A percentile compares a stretch with the other conserved stretches of the same genome.
Conservation (phyloP, 371 early-diverging fungal genomes). For the Batrachochytrium dendrobatidis region DNA sequence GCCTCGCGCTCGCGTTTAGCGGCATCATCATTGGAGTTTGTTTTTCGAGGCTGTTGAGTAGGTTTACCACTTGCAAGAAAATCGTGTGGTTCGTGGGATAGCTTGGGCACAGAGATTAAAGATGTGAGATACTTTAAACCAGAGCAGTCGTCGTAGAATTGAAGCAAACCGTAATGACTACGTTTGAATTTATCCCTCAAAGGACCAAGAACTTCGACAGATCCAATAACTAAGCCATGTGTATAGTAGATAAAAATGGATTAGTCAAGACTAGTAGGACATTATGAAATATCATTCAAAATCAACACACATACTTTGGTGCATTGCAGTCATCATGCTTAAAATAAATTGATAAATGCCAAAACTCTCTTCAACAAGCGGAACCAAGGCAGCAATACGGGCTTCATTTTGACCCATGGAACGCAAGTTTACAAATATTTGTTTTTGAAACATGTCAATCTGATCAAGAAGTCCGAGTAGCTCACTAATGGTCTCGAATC, state of each 20-base stretch:
- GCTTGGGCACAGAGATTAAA: constrained; percentile 82
- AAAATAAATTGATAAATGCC: constrained; percentile 93
- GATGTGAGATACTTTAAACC: constrained; percentile 86
- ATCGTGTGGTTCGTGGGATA: constrained; percentile 52
- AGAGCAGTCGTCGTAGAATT: constrained; percentile 88
- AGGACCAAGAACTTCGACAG: constrained; percentile 82
- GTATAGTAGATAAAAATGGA: not conserved
- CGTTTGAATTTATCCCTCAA: constrained; percentile 77
- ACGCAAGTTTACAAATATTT: constrained; percentile 77
- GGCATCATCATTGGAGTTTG: not conserved
- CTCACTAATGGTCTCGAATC: constrained; percentile 89
- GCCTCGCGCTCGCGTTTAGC: constrained; percentile 3
- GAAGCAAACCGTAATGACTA: constrained; percentile 75
- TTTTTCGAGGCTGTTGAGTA: constrained; percentile 8
- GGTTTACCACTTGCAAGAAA: constrained; percentile 16
- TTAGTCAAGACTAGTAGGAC: not conserved
- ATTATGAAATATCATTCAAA: not conserved
- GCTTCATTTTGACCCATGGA: constrained; percentile 86
- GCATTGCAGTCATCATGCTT: constrained; percentile 94
- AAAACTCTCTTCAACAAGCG: constrained; percentile 91
- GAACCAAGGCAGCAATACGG: constrained; percentile 89
- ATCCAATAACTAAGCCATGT: constrained; percentile 35
- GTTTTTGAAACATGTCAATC: constrained; percentile 83
- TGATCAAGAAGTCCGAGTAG: constrained; percentile 84
- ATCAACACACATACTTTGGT: constrained; percentile 64